Conservation (phyloP, 2,329 filamentous ascomycete genomes). For the Arthroderma sp. region DNA sequence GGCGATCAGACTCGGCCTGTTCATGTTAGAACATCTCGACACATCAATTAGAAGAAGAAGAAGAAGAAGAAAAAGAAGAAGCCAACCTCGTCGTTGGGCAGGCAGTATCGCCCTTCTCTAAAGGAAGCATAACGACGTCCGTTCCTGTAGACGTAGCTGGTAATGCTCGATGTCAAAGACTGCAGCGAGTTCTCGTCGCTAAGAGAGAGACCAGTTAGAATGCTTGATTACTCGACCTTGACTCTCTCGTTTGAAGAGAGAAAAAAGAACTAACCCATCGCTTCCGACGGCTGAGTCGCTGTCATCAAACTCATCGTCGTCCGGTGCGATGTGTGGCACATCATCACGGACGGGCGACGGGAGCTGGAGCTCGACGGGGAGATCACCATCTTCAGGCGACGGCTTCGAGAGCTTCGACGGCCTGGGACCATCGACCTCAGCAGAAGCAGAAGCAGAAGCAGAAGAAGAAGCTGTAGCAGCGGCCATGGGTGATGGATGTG, state of each 20-base stretch:
- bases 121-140: slow-evolving; percentile 11
- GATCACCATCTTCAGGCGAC: not conserved
- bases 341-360: not conserved
- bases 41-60: slow-evolving; percentile 1
- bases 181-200: slow-evolving; percentile 1
- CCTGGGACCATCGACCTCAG: not conserved
- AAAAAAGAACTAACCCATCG: not conserved
- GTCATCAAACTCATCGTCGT: not conserved
- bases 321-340: not conserved
- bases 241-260: no score
- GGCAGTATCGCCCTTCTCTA: slow-evolving; percentile 10
- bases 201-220: not conserved
- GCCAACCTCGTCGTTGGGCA: not conserved
- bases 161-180: slow-evolving; percentile 3
- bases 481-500: not conserved
- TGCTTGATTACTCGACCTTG: no score
- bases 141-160: slow-evolving; percentile 9
- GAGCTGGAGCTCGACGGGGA: no score
- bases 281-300: slow-evolving; percentile 3
- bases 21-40: not conserved
- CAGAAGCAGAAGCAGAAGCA: not conserved
- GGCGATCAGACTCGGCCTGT: slow-evolving; percentile 10
- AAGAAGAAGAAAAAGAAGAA: not conserved
- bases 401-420: not conserved
- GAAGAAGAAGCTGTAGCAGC: not conserved